Base-by-base conservation (phyloP, 345 rosid genomes). In the Ceriops tagal region DNA sequence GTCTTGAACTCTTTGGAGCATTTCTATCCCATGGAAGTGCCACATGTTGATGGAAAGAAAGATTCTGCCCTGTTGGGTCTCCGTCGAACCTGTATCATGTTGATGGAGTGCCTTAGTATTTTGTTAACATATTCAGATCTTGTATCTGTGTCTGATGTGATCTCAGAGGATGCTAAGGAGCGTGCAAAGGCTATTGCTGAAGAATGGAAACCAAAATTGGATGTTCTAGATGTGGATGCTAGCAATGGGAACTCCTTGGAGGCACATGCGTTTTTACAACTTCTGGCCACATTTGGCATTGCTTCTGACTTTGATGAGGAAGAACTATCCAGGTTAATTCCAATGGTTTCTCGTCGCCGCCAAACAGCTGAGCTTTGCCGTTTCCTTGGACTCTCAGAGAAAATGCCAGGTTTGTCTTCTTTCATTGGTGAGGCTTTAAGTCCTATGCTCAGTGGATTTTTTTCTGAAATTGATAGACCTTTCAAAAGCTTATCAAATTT, bases 291-390 rank as follows among this genome's bases (percentile, higher is more conserved):
- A 61, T 95, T 95, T 81, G 88, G 77, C 60, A 87, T 95, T 81
- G 93, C 93, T 68, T 90, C 96, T 43, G 87, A 82, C 71, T 92
- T 90, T 72, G 77, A 89, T 8, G 96, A 78, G 76, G 89, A 88
- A 74, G 89, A 85, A 74, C 74, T 95, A 43, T 79, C 75, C 61
- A 83, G 88, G 87, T 83, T 96, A 35, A 82, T 96, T 62, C 98
- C 99, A 35, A 92, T 92, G 98, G 98, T 96, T 74, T 92, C 98
- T 65, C 98, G 98, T 74, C 97, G 99, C 55, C 98, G 93, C 65
- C 99, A 96, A 81, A 88, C 96, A 59, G 96, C 98, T 73, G 97
- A 89, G 74, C 83, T 96, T 26, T 96, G 87, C 73, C 95, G 96
- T 24, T 83, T 89, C 68, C 98, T 95, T 78, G 92, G 97, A 73